Base-by-base conservation (phyloP, 2,329 filamentous ascomycete species). In the Fusarium graminum region DNA sequence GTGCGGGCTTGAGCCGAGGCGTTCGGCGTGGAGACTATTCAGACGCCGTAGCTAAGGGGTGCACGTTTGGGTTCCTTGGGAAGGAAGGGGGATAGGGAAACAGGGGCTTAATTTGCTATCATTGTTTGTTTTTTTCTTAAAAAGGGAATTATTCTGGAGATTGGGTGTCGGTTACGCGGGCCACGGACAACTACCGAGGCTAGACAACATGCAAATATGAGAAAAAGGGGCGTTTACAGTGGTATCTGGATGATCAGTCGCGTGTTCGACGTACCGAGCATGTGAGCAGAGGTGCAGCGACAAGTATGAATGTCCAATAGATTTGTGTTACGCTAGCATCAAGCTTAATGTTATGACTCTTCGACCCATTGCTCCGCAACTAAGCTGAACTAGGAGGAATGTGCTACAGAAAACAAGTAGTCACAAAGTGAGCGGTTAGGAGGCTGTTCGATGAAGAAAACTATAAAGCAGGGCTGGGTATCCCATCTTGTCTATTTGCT, bases 391-490 rank as follows among this genome's bases (percentile, higher is more conserved):
- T 67, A 65, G 32, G 49, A 60, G 62, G 17, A 54, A 55, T 42
- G 58, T 45, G 60, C 39, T 44, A 56, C 40, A 45, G 54, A 42
- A 45, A 65, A 52, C 58, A 63, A 47, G 53, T 43, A 60, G 45
- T 66, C 52, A 59, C 54, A 49, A 44, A 32, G 46, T 52, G 22
- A 59, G 44, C n/a, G 36, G 41, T 42, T 28, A 26, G 49, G 56
- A 41, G 26, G 32, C 45, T 52, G 29, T 36, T 34, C 46, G 28
- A 32, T 52, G 49, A 41, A 36, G 46, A 70, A 70, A 72, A 72
- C 68, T 72, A 72, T 72, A 72, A 72, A 72, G 68, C 62, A 67
- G 62, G 67, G 68, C 66, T 59, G 47, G 64, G 55, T 61, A 71
- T 60, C 70, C 70, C 60, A 63, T 71, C 58, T 62, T 63, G 54